These are phyloP conservation scores for Apophysomyces variabilis DNA, from an alignment of 371 early-diverging fungal genomes.

Conservation along the genomic window DNA sequence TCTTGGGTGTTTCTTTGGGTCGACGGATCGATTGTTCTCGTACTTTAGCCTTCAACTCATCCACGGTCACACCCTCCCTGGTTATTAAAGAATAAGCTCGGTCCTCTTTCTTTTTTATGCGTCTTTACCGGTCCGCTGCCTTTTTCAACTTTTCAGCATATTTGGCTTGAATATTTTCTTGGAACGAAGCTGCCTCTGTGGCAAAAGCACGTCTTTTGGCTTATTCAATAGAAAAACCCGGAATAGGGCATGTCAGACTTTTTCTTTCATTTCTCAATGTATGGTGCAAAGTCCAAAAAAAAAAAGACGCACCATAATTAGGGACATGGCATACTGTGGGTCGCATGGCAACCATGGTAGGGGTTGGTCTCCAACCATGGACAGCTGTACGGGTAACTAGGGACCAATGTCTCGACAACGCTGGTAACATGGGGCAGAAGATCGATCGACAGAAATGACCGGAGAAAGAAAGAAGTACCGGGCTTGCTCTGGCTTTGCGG, in stretches of 20 bases:
- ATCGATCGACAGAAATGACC: no score
- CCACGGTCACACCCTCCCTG: constrained; percentile 54
- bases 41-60: constrained; percentile 55
- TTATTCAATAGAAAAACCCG: not conserved
- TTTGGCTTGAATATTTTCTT: constrained; percentile 67
- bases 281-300: no score
- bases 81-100: constrained; percentile 12
- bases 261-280: not conserved
- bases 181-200: constrained; percentile 20
- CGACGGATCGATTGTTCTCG: constrained; percentile 36
- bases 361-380: not conserved
- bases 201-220: constrained; percentile 21
- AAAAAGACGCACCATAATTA: constrained; percentile 16
- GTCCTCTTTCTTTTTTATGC: not conserved
- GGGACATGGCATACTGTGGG: constrained; percentile 6
- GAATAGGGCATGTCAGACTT: not conserved
- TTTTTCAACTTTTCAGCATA: constrained; percentile 73
- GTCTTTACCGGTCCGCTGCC: constrained; percentile 62
- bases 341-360: not conserved
- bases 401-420: constrained; percentile 14
- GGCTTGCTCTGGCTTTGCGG: no score
- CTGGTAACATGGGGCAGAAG: constrained; percentile 8
- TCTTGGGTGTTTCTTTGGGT: constrained; percentile 27
- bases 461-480: no score
- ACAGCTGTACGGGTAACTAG: constrained; percentile 4